phyloP scores from a whole-genome alignment of 2,329 filamentous ascomycete species.

The Microsporum canis region DNA sequence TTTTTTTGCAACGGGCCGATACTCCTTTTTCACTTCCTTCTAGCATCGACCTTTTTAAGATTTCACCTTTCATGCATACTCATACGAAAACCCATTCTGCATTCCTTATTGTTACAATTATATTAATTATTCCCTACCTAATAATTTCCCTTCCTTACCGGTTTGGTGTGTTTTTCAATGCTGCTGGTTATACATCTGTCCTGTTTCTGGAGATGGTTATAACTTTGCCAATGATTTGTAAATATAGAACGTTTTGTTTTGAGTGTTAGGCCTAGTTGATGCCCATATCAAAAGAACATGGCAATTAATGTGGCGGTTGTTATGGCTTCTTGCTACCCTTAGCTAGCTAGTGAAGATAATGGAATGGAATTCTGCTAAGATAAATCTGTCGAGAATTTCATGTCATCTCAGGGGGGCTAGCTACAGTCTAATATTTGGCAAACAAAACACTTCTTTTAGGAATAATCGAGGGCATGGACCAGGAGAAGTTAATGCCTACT shows the following conservation, averaged over 20 bases:
- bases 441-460: neutral
- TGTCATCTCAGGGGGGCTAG: no score
- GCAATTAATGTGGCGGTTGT: neutral
- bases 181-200: neutral
- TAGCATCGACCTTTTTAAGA: neutral
- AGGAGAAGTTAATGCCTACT: neutral
- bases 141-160: neutral
- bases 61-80: neutral
- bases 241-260: neutral
- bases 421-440: neutral
- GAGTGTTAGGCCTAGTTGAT: neutral
- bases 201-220: neutral
- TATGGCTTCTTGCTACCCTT: neutral
- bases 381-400: neutral
- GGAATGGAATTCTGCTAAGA: neutral
- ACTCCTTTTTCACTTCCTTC: neutral
- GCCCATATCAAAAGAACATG: neutral
- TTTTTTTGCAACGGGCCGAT: neutral
- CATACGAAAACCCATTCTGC: neutral
- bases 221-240: neutral
- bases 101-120: neutral
- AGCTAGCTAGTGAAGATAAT: slow-evolving; percentile 2
- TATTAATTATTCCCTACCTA: neutral
- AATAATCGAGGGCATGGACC: no score
- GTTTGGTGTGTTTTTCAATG: neutral